Evolutionary conservation across 306 rosid genomes (phyloP).

Genomic region (Herpetospermum pedunculosum): DNA sequence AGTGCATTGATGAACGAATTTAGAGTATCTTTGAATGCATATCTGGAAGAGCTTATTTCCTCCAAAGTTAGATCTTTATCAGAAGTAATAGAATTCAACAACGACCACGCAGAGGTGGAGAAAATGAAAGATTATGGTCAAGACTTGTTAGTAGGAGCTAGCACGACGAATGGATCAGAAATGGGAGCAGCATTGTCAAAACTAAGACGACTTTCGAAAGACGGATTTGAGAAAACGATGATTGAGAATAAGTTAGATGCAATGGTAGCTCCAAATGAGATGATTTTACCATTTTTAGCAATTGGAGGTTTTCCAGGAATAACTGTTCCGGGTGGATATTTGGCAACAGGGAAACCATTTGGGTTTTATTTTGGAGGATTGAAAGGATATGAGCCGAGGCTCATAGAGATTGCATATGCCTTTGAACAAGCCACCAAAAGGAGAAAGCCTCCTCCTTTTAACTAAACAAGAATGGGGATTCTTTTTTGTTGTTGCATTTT

Average conservation of each 20-base stretch:
- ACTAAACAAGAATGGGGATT: too few relatives aligned
- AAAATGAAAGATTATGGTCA: slow-evolving; percentile 53
- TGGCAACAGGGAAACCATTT: slow-evolving; percentile 11
- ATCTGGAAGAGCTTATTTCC: slow-evolving; percentile 16
- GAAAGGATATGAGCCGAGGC: slow-evolving; percentile 19
- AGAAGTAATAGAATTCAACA: slow-evolving; percentile 25
- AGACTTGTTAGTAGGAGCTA: slow-evolving; percentile 21
- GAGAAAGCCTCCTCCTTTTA: slow-evolving; percentile 26
- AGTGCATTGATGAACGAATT: slow-evolving; percentile 14
- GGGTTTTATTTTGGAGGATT: slow-evolving; percentile 23
- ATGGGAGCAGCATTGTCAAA: slow-evolving; percentile 15
- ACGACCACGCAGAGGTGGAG: too few relatives aligned
- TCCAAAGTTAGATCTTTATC: slow-evolving; percentile 20
- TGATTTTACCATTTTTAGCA: slow-evolving; percentile 6
- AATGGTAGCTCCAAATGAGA: slow-evolving; percentile 9
- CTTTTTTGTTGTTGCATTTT: too few relatives aligned
- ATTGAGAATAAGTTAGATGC: slow-evolving; percentile 36
- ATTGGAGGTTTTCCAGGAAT: slow-evolving; percentile 32
- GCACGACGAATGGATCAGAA: slow-evolving; percentile 32
- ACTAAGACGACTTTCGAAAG: slow-evolving; percentile 13
- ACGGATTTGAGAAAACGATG: slow-evolving; percentile 39
- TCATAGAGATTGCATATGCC: slow-evolving; percentile 27
- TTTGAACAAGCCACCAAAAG: slow-evolving; percentile 31
- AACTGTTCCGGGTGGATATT: slow-evolving; percentile 23
- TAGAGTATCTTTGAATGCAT: slow-evolving; percentile 20